Evolutionary conservation across 306 rosid species (phyloP), one percentile per base, ranked within the genome.

Genomic region (Erythrophleum fordii): DNA sequence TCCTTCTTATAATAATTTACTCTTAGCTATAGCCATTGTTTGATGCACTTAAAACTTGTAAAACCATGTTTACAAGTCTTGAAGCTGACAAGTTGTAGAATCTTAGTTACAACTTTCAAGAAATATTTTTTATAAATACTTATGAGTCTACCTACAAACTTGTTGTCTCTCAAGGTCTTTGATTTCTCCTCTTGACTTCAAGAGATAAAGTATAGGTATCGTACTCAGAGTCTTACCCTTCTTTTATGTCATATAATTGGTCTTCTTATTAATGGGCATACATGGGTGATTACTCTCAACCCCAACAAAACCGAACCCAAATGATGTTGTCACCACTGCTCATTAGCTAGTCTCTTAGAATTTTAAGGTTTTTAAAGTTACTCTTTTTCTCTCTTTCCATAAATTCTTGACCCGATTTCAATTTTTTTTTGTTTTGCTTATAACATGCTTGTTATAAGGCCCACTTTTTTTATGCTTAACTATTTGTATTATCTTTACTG

Each of bases 341-440:
- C 98, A 94, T 31, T 92, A 97, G 97, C 80, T 94, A 80, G 86
- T 89, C 79, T 83, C 97, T 53, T 85, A 80, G 77, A 94, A 88
- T 82, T 85, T 94, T 92, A 97, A 97, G 97, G 10, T 93, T 88
- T 85, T 75, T 92, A 72, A 92, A 86, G 98, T 91, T 86, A 17
- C 20, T 17, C 2, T 11, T 53, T 71, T 17, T 58, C 85, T 37
- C 56, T 45, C 72, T 49, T 67, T 0, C 55, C 48, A 8, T 41
- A 16, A 25, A 28, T 42, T 18, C 35, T 35, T 46, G 20, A 51
- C 20, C 60, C 49, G 2, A 6, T 25, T 26, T 58, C 35, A 31
- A 22, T 64, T 7, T 11, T 0, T 20, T 20, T 39, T 39, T 20
- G 10, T 11, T 22, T n/a, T n/a, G n/a, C 22, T 13, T 12, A 44